Evolutionary conservation across 2,329 filamentous ascomycete species (phyloP).

Genomic region (Pseudopyricularia cyperi): DNA sequence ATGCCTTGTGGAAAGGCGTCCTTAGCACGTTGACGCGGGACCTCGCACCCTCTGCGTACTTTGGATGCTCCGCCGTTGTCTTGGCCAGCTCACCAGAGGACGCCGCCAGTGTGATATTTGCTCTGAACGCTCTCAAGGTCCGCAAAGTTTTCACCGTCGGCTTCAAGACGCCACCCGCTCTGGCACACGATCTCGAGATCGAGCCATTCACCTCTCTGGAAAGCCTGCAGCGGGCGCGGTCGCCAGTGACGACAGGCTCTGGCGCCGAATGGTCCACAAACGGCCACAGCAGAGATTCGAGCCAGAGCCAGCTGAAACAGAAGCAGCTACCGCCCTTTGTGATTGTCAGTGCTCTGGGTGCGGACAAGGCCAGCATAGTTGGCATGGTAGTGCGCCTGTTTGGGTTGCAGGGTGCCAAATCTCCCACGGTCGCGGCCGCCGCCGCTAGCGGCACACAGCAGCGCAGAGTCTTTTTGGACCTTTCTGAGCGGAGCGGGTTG

Average conservation of each 20-base stretch:
- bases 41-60: constrained; percentile 71
- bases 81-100: constrained; percentile 62
- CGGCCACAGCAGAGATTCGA: background rate
- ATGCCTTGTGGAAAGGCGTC: constrained; percentile 77
- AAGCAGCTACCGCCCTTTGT: constrained; percentile 51
- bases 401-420: constrained; percentile 29
- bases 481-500: constrained; percentile 40
- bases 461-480: constrained; percentile 56
- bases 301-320: constrained; percentile 15
- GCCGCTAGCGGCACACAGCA: constrained; percentile 16
- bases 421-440: constrained; percentile 12
- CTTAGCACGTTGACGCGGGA: constrained; percentile 69
- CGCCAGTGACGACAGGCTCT: constrained; percentile 4
- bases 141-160: constrained; percentile 76
- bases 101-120: constrained; percentile 67
- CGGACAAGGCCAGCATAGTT: constrained; percentile 67
- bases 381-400: constrained; percentile 67
- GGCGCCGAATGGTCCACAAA: background rate
- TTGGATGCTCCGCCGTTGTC: constrained; percentile 61
- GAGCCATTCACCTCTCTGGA: constrained; percentile 72
- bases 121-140: constrained; percentile 61
- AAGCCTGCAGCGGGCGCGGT: constrained; percentile 38
- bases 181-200: constrained; percentile 56
- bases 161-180: constrained; percentile 50
- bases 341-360: constrained; percentile 65